Percentiles rank a stretch among this genome's conserved stretches.
phyloP scores from a whole-genome alignment of 2,329 filamentous ascomycete genomes.

The Aspergillus cejpii region DNA sequence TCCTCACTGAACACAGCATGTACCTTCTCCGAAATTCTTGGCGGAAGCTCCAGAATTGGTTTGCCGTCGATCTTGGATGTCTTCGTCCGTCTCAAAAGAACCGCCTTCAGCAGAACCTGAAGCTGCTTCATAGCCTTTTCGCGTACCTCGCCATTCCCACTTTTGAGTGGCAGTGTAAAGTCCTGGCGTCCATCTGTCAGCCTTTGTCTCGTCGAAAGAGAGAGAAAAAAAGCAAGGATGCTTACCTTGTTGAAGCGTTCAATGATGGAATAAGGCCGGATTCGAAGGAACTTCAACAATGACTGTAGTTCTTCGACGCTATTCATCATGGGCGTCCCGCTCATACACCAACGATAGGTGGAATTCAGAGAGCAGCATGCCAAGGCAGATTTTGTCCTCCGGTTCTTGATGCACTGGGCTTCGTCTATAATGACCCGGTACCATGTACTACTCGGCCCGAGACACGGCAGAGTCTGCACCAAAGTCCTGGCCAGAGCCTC shows the following conservation, averaged over 20 bases:
- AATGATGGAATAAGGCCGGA: constrained; percentile 65
- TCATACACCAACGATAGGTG: constrained; percentile 64
- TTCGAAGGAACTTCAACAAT: constrained; percentile 67
- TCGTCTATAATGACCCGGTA: constrained; percentile 71
- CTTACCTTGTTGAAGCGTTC: constrained; percentile 54
- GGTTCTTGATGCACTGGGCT: constrained; percentile 75
- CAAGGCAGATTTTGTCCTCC: constrained; percentile 54
- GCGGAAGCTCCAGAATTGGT: constrained; percentile 63
- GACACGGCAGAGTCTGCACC: constrained; percentile 47
- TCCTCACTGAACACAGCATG: constrained; percentile 62
- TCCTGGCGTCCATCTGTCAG: constrained; percentile 28
- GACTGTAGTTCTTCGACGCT: constrained; percentile 70
- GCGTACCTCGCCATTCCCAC: constrained; percentile 25
- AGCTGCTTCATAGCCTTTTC: constrained; percentile 60
- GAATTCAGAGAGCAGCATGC: constrained; percentile 55
- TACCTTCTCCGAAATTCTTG: constrained; percentile 56
- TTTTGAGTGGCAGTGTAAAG: constrained; percentile 50
- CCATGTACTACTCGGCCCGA: constrained; percentile 57
- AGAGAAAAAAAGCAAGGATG: constrained; percentile 6
- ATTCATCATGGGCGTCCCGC: constrained; percentile 87
- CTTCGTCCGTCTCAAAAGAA: constrained; percentile 78
- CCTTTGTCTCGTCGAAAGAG: background rate
- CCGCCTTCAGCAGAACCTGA: constrained; percentile 68
- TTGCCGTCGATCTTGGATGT: constrained; percentile 70
- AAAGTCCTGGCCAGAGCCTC: constrained; percentile 9